Conservation (phyloP, 2,329 filamentous ascomycete species). For the Fusarium concolor region DNA sequence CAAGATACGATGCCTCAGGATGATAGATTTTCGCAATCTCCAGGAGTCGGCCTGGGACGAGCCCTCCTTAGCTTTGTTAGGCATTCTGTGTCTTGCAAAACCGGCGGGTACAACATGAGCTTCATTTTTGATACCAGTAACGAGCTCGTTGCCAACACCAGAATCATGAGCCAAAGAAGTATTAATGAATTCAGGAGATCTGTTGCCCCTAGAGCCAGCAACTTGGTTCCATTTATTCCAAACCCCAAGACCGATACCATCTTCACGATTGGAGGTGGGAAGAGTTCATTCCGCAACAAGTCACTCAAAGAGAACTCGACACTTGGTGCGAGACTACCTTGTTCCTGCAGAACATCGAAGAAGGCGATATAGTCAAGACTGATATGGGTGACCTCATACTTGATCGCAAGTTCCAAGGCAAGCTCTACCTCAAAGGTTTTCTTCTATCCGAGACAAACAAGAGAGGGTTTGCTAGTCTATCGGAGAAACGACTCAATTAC, state of each 20-base stretch:
- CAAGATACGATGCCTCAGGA: constrained; percentile 36
- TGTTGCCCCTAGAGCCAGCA: no score
- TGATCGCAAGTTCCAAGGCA: not conserved
- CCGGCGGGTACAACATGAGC: constrained; percentile 45
- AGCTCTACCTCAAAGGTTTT: constrained; percentile 23
- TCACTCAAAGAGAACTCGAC: constrained; percentile 13
- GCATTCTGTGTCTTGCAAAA: constrained; percentile 43
- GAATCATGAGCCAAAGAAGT: constrained; percentile 6
- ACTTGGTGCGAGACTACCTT: constrained; percentile 15
- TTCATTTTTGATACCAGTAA: constrained; percentile 48
- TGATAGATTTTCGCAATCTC: constrained; percentile 41
- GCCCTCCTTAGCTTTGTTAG: constrained; percentile 49
- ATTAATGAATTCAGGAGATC: not conserved
- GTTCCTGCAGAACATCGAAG: constrained; percentile 11
- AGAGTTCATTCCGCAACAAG: not conserved
- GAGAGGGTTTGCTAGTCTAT: constrained; percentile 5
- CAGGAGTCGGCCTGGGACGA: constrained; percentile 50
- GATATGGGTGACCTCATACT: constrained; percentile 11
- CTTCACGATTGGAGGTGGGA: constrained; percentile 4
- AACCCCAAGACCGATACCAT: constrained; percentile 1
- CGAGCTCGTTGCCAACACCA: constrained; percentile 32
- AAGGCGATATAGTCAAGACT: not conserved
- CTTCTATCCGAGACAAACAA: not conserved
- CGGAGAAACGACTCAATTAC: constrained; percentile 17
- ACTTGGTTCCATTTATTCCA: not conserved